Base-by-base conservation (phyloP, 108 stramenopile species). In the Pseudonitzschia delicatissima region DNA sequence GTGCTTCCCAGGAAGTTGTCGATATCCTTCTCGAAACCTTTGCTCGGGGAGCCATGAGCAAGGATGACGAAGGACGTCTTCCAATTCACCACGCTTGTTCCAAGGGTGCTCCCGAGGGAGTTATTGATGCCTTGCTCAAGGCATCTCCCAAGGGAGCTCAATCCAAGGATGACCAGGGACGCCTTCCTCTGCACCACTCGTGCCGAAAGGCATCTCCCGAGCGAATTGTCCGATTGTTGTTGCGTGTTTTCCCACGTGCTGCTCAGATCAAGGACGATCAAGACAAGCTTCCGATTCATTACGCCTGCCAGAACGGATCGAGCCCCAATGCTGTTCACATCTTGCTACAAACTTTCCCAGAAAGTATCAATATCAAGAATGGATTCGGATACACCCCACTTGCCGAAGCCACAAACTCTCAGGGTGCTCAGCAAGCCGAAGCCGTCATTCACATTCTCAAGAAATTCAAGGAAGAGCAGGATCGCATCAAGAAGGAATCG, bases 31-130 rank as follows among this genome's bases (percentile, higher is more conserved):
- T 94, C n/a, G 64, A 64, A 20, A 80, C 59, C 17, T 83, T 84
- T 40, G 70, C 83, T 36, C 87, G 87, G 66, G 87, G 77, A 1
- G 78, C 93, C 13, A 79, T 90, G 83, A 77, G 63, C 33, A 90
- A 90, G 67, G 93, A 94, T 61, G 87, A 90, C 62, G 93, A 94
- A 60, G 88, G 88, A 9, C 84, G 90, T 12, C 76, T 89, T 53
- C 87, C 93, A 11, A 73, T 94, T 57, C 93, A 94, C 49, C 93
- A 91, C 67, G 93, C 88, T 7, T 94, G 90, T 58, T 86, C 90
- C 35, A 94, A 94, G 66, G 90, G 85, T 12, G 90, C 90, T 6
- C 65, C 81, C 17, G 90, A 91, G 49, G 77, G 77, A 53, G 88
- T 91, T 27, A 87, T 91, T 53, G 85, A 85, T 40, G 82, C 86